Evolutionary conservation across 2,329 filamentous ascomycete species (phyloP).

Genomic region (Escovopsis weberi): DNA sequence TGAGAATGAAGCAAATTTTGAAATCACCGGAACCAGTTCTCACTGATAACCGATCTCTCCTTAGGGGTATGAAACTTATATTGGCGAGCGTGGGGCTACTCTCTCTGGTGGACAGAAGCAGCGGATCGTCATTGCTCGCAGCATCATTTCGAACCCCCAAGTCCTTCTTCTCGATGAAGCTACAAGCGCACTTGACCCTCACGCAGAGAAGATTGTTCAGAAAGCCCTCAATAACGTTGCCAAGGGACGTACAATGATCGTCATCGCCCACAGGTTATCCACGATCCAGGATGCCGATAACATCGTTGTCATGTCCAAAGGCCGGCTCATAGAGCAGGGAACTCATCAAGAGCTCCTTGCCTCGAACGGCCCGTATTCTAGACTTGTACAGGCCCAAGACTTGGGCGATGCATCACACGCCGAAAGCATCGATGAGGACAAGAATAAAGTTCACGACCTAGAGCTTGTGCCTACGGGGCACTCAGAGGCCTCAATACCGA

Average conservation of each 20-base stretch:
- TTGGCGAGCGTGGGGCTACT: conserved; percentile 50
- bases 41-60: not conserved
- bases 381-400: conserved; percentile 31
- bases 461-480: conserved; percentile 10
- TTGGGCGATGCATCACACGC: conserved; percentile 13
- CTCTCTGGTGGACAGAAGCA: conserved; percentile 55
- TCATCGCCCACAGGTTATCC: conserved; percentile 47
- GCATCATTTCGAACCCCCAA: conserved; percentile 47
- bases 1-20: not conserved
- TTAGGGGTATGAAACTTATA: conserved; percentile 42
- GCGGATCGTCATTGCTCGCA: conserved; percentile 50
- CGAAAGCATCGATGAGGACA: conserved; percentile 3
- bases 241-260: conserved; percentile 46
- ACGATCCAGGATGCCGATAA: conserved; percentile 48
- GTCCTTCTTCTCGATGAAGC: conserved; percentile 57
- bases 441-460: conserved; percentile 7
- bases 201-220: conserved; percentile 37
- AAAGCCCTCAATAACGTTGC: conserved; percentile 38
- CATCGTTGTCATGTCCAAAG: conserved; percentile 49
- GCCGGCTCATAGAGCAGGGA: conserved; percentile 45
- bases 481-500: conserved; percentile 10
- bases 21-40: not conserved
- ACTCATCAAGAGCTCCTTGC: conserved; percentile 43
- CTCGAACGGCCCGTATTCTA: conserved; percentile 32
- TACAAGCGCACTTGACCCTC: conserved; percentile 41